Conservation (phyloP, 352 stramenopile genomes). For the Globisporangium takayamanum region DNA sequence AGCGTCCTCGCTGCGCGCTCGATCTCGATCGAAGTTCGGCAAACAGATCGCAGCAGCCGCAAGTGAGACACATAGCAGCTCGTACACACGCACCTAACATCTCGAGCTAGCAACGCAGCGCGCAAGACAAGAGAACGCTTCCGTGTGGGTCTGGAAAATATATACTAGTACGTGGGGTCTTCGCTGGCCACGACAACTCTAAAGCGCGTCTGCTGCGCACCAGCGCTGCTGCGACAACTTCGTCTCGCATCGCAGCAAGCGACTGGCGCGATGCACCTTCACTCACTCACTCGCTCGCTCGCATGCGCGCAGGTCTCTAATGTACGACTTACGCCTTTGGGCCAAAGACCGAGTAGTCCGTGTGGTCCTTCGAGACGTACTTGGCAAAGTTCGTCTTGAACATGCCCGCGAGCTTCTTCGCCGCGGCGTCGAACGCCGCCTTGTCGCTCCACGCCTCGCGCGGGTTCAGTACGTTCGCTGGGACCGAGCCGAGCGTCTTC, state of each 20-base stretch:
- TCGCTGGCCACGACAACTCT: too few species aligned
- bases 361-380: slow-evolving; percentile 91
- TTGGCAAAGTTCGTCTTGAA: slow-evolving; percentile 97
- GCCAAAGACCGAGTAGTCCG: slow-evolving; percentile 95
- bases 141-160: too few species aligned
- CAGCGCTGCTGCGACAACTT: too few species aligned
- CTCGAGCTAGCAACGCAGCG: too few species aligned
- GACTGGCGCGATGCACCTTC: background rate
- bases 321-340: slow-evolving; percentile 64
- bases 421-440: slow-evolving; percentile 86
- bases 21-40: slow-evolving; percentile 41
- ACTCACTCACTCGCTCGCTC: background rate
- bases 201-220: too few species aligned
- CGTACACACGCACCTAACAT: too few species aligned
- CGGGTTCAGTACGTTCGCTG: slow-evolving; percentile 87
- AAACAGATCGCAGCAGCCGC: background rate
- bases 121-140: too few species aligned
- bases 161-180: too few species aligned
- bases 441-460: slow-evolving; percentile 92
- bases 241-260: background rate
- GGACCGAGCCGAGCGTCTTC: slow-evolving; percentile 80
- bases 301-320: background rate
- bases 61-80: slow-evolving; percentile 17
- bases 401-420: slow-evolving; percentile 92
- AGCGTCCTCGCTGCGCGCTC: slow-evolving; percentile 22